These are phyloP conservation scores for Porcisia hertigi DNA, from an alignment of 208 protist genomes.

Conservation along the genomic window DNA sequence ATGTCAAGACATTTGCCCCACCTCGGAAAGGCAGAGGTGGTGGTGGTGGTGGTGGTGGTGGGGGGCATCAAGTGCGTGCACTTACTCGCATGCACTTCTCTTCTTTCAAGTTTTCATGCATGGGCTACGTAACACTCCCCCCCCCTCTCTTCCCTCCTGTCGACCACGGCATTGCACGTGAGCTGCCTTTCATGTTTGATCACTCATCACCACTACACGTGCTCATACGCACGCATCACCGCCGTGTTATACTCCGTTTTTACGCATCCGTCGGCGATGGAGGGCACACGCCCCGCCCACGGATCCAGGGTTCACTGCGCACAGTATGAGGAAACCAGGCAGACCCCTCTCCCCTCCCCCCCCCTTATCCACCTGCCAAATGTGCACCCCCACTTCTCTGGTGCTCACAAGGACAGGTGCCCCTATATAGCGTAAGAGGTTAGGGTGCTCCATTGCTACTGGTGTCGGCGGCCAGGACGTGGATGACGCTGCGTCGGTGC, in stretches of 20 bases:
- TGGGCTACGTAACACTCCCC: not conserved
- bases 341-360: not conserved
- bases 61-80: too few relatives aligned
- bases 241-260: not conserved
- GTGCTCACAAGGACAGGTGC: not conserved
- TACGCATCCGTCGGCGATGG: not conserved
- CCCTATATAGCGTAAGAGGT: not conserved
- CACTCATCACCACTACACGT: not conserved
- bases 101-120: too few relatives aligned
- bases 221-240: not conserved
- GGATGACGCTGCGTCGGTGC: not conserved
- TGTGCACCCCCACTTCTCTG: not conserved
- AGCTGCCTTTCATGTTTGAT: too few relatives aligned
- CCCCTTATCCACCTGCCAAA: not conserved
- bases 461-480: too few relatives aligned
- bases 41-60: too few relatives aligned
- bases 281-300: not conserved
- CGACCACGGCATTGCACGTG: not conserved
- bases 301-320: not conserved
- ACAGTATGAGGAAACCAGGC: not conserved
- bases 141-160: not conserved
- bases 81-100: too few relatives aligned
- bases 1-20: not conserved
- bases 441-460: not conserved
- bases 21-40: too few relatives aligned